Conservation (phyloP, 768 basidiomycete genomes). For the Macrolepiota dolichaula region DNA sequence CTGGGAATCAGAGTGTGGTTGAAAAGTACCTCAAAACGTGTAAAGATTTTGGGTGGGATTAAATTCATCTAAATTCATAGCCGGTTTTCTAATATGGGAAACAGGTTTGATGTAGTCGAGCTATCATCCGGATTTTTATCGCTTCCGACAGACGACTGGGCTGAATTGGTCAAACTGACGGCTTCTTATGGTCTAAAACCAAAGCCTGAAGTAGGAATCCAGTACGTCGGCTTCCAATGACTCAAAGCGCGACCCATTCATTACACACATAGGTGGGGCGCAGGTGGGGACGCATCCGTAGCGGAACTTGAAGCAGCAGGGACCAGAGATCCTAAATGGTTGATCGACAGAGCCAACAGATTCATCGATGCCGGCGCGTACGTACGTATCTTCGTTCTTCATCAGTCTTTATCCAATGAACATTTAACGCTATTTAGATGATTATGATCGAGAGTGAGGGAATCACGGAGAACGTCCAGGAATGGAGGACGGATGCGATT, state of each 20-base stretch:
- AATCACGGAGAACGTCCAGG: slow-evolving; percentile 42
- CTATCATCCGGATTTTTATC: slow-evolving; percentile 43
- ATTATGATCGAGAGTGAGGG: slow-evolving; percentile 47
- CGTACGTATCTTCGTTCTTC: slow-evolving; percentile 13
- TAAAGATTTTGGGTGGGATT: slow-evolving; percentile 31
- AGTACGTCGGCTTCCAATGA: slow-evolving; percentile 15
- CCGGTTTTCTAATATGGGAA: not conserved
- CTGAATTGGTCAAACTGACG: slow-evolving; percentile 34
- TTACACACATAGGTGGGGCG: slow-evolving; percentile 29
- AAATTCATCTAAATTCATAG: not conserved
- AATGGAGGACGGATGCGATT: slow-evolving; percentile 40
- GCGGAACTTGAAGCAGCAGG: slow-evolving; percentile 36
- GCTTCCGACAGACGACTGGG: slow-evolving; percentile 43
- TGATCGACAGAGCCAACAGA: slow-evolving; percentile 35
- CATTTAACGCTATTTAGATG: no score
- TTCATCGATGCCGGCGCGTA: slow-evolving; percentile 40
- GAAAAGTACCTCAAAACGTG: slow-evolving; percentile 33
- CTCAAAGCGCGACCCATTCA: not conserved
- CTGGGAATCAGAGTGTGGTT: slow-evolving; percentile 27
- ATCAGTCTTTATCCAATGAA: no score
- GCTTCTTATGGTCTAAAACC: slow-evolving; percentile 36
- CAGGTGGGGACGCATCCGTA: slow-evolving; percentile 37
- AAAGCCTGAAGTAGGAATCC: slow-evolving; percentile 43
- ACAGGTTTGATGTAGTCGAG: slow-evolving; percentile 41
- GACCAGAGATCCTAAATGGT: slow-evolving; percentile 35